Evolutionary conservation across 2,329 filamentous ascomycete genomes (phyloP).

Genomic region (Akanthomyces muscarius): DNA sequence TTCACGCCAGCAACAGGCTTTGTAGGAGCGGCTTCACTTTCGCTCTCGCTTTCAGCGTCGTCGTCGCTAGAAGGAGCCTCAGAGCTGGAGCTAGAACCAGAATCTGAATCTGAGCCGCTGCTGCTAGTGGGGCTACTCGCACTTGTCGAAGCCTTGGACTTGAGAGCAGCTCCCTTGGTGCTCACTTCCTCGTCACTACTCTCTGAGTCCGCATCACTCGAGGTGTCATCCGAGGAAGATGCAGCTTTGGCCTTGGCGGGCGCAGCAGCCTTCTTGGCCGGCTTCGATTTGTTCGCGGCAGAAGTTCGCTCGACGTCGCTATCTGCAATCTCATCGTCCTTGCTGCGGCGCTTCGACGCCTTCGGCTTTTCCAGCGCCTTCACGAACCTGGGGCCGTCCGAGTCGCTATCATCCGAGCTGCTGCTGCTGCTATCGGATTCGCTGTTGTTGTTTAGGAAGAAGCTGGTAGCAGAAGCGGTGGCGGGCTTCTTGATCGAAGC

Average conservation of each 20-base stretch:
- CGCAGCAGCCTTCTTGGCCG: slow-evolving; percentile 17
- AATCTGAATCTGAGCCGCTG: slow-evolving; percentile 18
- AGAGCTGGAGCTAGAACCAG: slow-evolving; percentile 21
- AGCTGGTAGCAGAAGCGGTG: slow-evolving; percentile 21
- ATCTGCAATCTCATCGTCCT: slow-evolving; percentile 39
- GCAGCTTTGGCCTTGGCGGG: slow-evolving; percentile 10
- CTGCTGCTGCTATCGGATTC: slow-evolving; percentile 30
- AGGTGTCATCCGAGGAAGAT: slow-evolving; percentile 19
- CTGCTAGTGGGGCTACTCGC: slow-evolving; percentile 15
- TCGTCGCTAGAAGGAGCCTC: neutral
- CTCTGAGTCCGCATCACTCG: slow-evolving; percentile 21
- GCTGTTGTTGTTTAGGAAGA: slow-evolving; percentile 31
- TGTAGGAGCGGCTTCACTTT: slow-evolving; percentile 13
- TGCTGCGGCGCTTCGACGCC: slow-evolving; percentile 26
- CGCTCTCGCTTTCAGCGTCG: slow-evolving; percentile 13
- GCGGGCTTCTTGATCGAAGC: slow-evolving; percentile 28
- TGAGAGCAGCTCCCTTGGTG: slow-evolving; percentile 24
- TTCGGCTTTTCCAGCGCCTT: slow-evolving; percentile 29
- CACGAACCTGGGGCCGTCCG: slow-evolving; percentile 28
- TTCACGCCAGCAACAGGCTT: neutral
- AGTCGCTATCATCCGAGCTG: slow-evolving; percentile 32
- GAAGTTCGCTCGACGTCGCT: slow-evolving; percentile 38
- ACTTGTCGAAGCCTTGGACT: slow-evolving; percentile 25
- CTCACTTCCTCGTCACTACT: slow-evolving; percentile 24
- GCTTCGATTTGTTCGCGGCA: slow-evolving; percentile 23